Conservation (phyloP, 2,329 filamentous ascomycete species). For the Calonectria hongkongensis region DNA sequence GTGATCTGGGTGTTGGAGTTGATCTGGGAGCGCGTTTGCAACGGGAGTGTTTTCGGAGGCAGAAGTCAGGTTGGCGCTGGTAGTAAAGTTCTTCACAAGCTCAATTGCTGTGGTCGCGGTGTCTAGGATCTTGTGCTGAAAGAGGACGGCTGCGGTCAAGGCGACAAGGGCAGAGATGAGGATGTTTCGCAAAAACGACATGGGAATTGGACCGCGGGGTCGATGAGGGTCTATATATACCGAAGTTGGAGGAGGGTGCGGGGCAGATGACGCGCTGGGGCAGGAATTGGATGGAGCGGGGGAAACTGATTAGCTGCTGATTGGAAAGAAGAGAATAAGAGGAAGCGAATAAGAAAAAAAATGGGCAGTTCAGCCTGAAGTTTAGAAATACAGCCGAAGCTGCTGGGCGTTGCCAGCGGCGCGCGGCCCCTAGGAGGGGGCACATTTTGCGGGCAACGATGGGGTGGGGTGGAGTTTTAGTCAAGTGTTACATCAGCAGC, state of each 20-base stretch:
- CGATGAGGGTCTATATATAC: slow-evolving; percentile 47
- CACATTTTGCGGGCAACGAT: slow-evolving; percentile 17
- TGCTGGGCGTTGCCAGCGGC: slow-evolving; percentile 27
- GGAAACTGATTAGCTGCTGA: slow-evolving; percentile 8
- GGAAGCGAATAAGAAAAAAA: background rate
- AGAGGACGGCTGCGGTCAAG: slow-evolving; percentile 55
- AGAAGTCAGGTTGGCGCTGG: slow-evolving; percentile 17
- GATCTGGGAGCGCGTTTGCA: slow-evolving; percentile 38
- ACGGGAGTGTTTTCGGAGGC: slow-evolving; percentile 13
- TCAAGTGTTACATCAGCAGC: slow-evolving; percentile 40
- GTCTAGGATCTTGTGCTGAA: slow-evolving; percentile 50
- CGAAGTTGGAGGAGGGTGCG: slow-evolving; percentile 11
- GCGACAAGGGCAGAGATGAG: slow-evolving; percentile 56
- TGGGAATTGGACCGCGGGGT: slow-evolving; percentile 49
- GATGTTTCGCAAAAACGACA: slow-evolving; percentile 57
- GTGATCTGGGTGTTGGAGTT: slow-evolving; percentile 41
- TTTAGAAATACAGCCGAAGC: slow-evolving; percentile 36
- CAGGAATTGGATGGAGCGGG: background rate
- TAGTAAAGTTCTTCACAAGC: slow-evolving; percentile 39
- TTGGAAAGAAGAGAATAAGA: slow-evolving; percentile 17
- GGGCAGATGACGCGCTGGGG: slow-evolving; percentile 25
- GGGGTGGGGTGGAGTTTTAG: slow-evolving; percentile 38
- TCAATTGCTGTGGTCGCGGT: slow-evolving; percentile 47
- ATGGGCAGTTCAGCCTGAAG: background rate
- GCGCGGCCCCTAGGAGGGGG: slow-evolving; percentile 9